These are phyloP conservation scores for Chlamydomonas applanata DNA, from an alignment of 139 green algal genomes.

Conservation along the genomic window DNA sequence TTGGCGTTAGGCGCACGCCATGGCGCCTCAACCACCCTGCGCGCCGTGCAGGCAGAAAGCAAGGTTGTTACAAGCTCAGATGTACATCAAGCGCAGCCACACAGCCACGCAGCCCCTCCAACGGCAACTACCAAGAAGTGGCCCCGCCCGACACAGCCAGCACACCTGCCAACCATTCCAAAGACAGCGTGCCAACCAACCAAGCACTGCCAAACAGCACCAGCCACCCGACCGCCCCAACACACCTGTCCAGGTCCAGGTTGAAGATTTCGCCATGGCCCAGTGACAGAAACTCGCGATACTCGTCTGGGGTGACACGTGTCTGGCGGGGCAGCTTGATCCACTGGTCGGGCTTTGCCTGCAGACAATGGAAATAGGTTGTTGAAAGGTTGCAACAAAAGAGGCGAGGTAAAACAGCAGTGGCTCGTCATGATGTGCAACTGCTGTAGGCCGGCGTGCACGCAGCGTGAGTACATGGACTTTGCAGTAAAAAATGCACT, in stretches of 20 bases:
- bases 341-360: constrained; percentile 49
- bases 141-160: neutral
- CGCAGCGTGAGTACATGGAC: too few relatives aligned
- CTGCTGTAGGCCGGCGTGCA: too few relatives aligned
- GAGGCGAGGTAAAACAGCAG: too few relatives aligned
- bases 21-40: constrained; percentile 70
- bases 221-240: too few relatives aligned
- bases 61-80: neutral
- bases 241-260: constrained; percentile 73
- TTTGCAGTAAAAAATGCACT: too few relatives aligned
- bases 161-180: neutral
- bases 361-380: too few relatives aligned
- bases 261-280: constrained; percentile 88
- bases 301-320: constrained; percentile 80
- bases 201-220: too few relatives aligned
- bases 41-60: neutral
- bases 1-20: constrained; percentile 73
- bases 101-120: neutral
- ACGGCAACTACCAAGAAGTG: neutral
- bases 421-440: too few relatives aligned
- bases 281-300: constrained; percentile 84
- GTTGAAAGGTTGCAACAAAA: too few relatives aligned
- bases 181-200: too few relatives aligned
- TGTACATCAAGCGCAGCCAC: neutral
- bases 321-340: constrained; percentile 85